A percentile compares a stretch with the other conserved stretches of the same genome.
Evolutionary conservation across 108 stramenopile genomes (phyloP).

Genomic region (Mediolabrus comicus): DNA sequence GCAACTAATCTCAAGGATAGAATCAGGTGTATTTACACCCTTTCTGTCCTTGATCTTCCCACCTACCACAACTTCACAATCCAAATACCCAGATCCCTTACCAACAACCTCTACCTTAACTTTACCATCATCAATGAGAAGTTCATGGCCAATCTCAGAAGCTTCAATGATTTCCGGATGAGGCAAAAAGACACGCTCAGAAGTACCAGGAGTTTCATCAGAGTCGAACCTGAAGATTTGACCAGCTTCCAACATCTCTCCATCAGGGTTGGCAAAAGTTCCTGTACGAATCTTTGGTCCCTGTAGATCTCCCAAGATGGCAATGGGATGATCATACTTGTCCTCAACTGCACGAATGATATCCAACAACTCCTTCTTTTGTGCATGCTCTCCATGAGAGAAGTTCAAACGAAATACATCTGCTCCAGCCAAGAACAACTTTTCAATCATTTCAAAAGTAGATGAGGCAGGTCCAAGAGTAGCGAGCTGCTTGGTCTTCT

Average conservation of each 20-base stretch:
- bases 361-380: conserved; percentile 88
- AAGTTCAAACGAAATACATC: conserved; percentile 96
- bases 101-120: conserved; percentile 83
- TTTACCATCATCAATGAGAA: conserved; percentile 95
- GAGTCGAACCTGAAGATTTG: conserved; percentile 89
- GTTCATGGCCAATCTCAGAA: conserved; percentile 80
- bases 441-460: conserved; percentile 59
- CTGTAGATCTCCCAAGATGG: conserved; percentile 91
- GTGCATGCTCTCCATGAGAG: conserved; percentile 90
- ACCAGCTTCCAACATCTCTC: conserved; percentile 68
- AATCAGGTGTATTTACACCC: conserved; percentile 93
- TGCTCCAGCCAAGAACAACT: too few species aligned
- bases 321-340: conserved; percentile 94
- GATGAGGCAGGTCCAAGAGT: conserved; percentile 69
- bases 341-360: conserved; percentile 82
- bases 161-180: conserved; percentile 94
- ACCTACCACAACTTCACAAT: conserved; percentile 83
- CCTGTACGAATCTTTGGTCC: conserved; percentile 95
- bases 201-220: conserved; percentile 77
- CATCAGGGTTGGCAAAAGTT: conserved; percentile 73
- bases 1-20: conserved; percentile 88
- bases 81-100: conserved; percentile 78
- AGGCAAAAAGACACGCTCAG: conserved; percentile 81
- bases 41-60: conserved; percentile 87
- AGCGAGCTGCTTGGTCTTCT: conserved; percentile 65